Evolutionary conservation across 345 rosid species (phyloP).

Genomic region (Arabidopsis thaliana): DNA sequence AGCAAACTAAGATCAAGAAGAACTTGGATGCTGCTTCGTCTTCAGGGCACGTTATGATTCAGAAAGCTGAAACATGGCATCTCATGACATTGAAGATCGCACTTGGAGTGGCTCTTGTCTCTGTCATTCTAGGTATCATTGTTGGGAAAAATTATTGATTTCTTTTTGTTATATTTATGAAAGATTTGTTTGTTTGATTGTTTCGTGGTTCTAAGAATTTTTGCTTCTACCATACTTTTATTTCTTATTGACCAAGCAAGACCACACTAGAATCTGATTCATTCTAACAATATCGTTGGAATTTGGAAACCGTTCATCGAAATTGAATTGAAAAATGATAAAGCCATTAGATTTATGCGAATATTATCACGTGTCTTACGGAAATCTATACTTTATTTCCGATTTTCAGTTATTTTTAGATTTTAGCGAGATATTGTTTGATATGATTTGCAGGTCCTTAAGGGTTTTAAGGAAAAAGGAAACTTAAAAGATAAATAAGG

Average conservation of each 20-base stretch:
- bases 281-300: neutral
- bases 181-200: neutral
- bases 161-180: neutral
- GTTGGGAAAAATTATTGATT: slow-evolving; percentile 77
- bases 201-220: neutral
- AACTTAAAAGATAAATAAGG: neutral
- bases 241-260: slow-evolving; percentile 26
- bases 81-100: slow-evolving; percentile 58
- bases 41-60: slow-evolving; percentile 42
- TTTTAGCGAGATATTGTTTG: neutral
- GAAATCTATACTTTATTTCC: neutral
- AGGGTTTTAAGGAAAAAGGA: neutral
- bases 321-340: neutral
- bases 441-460: neutral
- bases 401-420: neutral
- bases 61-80: slow-evolving; percentile 42
- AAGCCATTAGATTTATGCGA: too few relatives aligned
- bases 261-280: neutral
- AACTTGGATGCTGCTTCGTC: slow-evolving; percentile 56
- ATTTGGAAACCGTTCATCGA: neutral
- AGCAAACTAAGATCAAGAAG: slow-evolving; percentile 68
- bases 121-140: slow-evolving; percentile 70
- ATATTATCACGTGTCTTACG: neutral
- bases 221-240: slow-evolving; percentile 2
- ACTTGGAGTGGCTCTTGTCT: slow-evolving; percentile 68